Conservation (phyloP, 768 basidiomycete genomes). For the Rubroboletus satanas region DNA sequence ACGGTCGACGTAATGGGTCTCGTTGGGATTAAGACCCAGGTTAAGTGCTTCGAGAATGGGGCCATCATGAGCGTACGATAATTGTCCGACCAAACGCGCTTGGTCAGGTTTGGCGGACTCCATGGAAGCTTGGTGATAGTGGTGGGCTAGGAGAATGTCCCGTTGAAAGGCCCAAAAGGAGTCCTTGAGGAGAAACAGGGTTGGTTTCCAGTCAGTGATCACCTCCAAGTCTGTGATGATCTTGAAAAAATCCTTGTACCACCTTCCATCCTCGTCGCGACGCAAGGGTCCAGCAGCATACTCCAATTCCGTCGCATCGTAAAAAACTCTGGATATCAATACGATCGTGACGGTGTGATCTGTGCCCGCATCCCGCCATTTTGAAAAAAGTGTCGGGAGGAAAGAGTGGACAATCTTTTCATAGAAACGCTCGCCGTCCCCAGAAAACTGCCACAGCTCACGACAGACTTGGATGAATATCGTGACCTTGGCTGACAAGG, state of each 20-base stretch:
- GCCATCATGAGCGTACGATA: constrained; percentile 89
- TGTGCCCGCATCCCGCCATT: constrained; percentile 80
- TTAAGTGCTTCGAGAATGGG: constrained; percentile 95
- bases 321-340: constrained; percentile 88
- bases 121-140: constrained; percentile 69
- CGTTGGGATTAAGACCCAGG: constrained; percentile 85
- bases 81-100: constrained; percentile 67
- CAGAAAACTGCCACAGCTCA: constrained; percentile 95
- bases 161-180: constrained; percentile 89
- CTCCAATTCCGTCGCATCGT: constrained; percentile 74
- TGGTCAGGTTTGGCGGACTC: constrained; percentile 45
- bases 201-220: constrained; percentile 82
- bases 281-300: constrained; percentile 82
- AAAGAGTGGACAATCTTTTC: constrained; percentile 99
- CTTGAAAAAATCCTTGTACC: constrained; percentile 97
- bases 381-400: constrained; percentile 81
- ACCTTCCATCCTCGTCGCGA: constrained; percentile 67
- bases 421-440: constrained; percentile 92
- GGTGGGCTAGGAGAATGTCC: constrained; percentile 86
- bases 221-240: constrained; percentile 92
- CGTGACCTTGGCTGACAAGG: constrained; percentile 86
- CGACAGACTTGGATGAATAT: constrained; percentile 96
- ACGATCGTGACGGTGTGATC: constrained; percentile 95
- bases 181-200: constrained; percentile 81
- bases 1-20: constrained; percentile 93